Base-by-base conservation (phyloP, 169 alveolate genomes). In the Cryptosporidium meleagridis region DNA sequence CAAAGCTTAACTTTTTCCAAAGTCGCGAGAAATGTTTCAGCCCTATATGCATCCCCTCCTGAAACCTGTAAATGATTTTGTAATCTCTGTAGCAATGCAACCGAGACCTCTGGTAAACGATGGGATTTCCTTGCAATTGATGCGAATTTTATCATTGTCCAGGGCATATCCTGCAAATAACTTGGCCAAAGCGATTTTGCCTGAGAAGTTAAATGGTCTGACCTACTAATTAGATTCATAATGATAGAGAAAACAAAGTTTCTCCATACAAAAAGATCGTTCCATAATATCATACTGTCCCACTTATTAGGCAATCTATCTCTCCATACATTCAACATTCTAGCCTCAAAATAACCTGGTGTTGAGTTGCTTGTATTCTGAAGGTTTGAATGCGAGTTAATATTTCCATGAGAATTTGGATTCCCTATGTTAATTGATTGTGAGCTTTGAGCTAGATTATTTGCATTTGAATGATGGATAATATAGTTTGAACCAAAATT, bases 131-230 rank as follows among this genome's bases (percentile, higher is more conserved):
- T 91, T 3, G 95, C 92, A 33, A 93, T 91, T 21, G 94, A 85
- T 48, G 94, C 94, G 62, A 91, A 93, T 69, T 92, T 93, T 37
- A 91, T 93, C 85, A 92, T 67, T 14, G 95, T 93, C 95, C 95
- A 93, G 48, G 87, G 94, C 70, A 91, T 84, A 52, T 93, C 95
- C 53, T 93, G 95, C 29, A 91, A 59, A 68, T 80, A 91, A n/a
- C 93, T 72, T 10, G 93, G 92, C 86, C 85, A 72, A 45, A 75
- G 65, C 0, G 73, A 39, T 52, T 86, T 92, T 33, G 84, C 91
- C 23, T 84, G 75, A 9, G 91, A 71, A 7, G 86, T 39, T 45
- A 85, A 69, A 70, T 23, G 55, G 62, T 89, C 85, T 31, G 92
- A 84, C 23, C 59, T 70, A 23, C 85, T 69, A 18, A 86, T 69